A percentile compares a stretch with the other conserved stretches of the same genome.
Conservation (phyloP, 306 rosid genomes). For the Adenanthera pavonina region DNA sequence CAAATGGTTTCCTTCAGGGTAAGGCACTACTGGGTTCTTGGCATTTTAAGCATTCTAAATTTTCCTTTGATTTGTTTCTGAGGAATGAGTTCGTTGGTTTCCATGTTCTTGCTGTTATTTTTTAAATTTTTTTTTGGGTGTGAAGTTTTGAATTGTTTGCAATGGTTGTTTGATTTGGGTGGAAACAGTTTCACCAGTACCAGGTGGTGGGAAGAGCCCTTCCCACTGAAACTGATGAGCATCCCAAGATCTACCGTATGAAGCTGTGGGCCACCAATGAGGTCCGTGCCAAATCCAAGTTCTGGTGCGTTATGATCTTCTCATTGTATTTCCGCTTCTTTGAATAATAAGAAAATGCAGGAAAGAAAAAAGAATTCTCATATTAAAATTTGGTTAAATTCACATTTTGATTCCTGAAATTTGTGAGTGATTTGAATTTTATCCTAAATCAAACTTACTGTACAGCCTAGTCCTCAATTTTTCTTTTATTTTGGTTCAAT, state of each 20-base stretch:
- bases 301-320: constrained; percentile 52
- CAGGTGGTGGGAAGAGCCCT: constrained; percentile 88
- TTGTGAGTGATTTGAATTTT: not conserved
- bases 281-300: constrained; percentile 88
- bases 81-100: not conserved
- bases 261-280: constrained; percentile 91
- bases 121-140: no score
- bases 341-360: not conserved
- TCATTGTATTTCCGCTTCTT: not conserved
- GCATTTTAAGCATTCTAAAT: not conserved
- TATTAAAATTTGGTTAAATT: not conserved
- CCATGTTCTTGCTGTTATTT: no score
- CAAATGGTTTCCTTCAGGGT: constrained; percentile 57
- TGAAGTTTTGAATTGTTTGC: not conserved
- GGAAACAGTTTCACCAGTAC: constrained; percentile 76
- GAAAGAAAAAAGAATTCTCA: not conserved
- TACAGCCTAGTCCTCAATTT: not conserved
- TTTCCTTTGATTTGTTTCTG: not conserved
- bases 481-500: not conserved
- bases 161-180: constrained; percentile 24
- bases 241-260: constrained; percentile 83
- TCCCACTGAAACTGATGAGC: constrained; percentile 68
- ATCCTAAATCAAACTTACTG: not conserved
- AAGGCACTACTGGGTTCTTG: not conserved
- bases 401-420: not conserved